phyloP scores from a whole-genome alignment of 768 basidiomycete species.

The Lentinula sp. region DNA sequence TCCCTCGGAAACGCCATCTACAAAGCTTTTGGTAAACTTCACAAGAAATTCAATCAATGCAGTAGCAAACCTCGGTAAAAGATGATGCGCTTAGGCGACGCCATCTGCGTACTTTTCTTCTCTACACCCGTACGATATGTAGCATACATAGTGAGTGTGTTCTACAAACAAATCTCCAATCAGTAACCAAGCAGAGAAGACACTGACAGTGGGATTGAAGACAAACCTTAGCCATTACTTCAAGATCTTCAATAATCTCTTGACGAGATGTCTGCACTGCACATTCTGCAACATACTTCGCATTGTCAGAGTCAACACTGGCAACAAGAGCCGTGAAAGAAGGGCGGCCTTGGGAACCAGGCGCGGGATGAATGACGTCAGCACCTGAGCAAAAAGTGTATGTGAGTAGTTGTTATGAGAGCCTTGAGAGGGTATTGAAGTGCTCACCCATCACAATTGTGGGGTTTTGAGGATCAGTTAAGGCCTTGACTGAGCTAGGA shows the following conservation, averaged over 20 bases:
- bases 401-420: neutral
- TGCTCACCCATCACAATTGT: constrained; percentile 71
- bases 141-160: constrained; percentile 52
- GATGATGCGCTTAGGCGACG: constrained; percentile 62
- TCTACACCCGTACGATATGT: constrained; percentile 50
- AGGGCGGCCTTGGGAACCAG: constrained; percentile 72
- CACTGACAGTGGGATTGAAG: neutral
- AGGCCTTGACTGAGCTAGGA: constrained; percentile 52
- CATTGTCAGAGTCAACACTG: constrained; percentile 70
- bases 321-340: constrained; percentile 80
- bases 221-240: constrained; percentile 55
- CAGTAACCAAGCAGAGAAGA: neutral
- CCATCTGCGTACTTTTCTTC: constrained; percentile 33
- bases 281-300: constrained; percentile 61
- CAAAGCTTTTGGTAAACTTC: too few species aligned
- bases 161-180: constrained; percentile 16
- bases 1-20: constrained; percentile 52
- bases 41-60: too few species aligned
- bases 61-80: constrained; percentile 59
- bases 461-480: constrained; percentile 67
- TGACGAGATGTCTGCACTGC: constrained; percentile 62
- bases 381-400: constrained; percentile 42
- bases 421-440: neutral
- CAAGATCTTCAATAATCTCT: constrained; percentile 73
- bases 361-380: constrained; percentile 80